These are phyloP conservation scores for Moricandia arvensis DNA, from an alignment of 345 rosid genomes.

Conservation along the genomic window DNA sequence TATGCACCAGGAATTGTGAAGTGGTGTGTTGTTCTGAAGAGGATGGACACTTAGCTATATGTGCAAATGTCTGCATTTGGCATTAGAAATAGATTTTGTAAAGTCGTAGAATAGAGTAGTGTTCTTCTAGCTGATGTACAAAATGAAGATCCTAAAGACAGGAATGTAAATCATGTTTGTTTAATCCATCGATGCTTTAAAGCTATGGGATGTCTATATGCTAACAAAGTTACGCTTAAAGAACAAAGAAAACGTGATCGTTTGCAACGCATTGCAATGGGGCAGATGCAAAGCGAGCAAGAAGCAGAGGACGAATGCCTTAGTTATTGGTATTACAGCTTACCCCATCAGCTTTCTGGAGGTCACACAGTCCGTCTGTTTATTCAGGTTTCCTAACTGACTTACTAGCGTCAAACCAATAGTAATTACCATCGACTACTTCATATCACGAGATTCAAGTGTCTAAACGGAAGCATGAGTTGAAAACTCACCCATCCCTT, in stretches of 20 bases:
- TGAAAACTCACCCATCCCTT: no score
- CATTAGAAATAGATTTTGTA: background rate
- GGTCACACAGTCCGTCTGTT: no score
- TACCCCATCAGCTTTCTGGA: no score
- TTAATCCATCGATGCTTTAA: background rate
- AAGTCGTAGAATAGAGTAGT: background rate
- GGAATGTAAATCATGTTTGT: background rate
- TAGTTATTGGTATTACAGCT: no score
- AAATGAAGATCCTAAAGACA: background rate
- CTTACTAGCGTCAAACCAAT: no score
- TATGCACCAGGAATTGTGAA: conserved; percentile 90
- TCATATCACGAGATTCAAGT: no score
- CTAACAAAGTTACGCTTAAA: background rate
- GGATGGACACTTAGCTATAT: background rate
- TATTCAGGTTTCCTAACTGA: no score
- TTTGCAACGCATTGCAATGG: background rate
- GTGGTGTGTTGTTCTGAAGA: conserved; percentile 67
- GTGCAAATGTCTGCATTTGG: background rate
- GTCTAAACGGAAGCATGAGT: no score
- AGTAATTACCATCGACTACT: no score
- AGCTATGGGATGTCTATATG: background rate
- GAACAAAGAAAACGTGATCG: no score
- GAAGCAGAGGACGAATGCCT: background rate
- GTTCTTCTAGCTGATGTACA: background rate
- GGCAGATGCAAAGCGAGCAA: background rate